These are phyloP conservation scores for Fusarium pseudograminearum DNA, from an alignment of 2,329 filamentous ascomycete genomes.

Conservation along the genomic window DNA sequence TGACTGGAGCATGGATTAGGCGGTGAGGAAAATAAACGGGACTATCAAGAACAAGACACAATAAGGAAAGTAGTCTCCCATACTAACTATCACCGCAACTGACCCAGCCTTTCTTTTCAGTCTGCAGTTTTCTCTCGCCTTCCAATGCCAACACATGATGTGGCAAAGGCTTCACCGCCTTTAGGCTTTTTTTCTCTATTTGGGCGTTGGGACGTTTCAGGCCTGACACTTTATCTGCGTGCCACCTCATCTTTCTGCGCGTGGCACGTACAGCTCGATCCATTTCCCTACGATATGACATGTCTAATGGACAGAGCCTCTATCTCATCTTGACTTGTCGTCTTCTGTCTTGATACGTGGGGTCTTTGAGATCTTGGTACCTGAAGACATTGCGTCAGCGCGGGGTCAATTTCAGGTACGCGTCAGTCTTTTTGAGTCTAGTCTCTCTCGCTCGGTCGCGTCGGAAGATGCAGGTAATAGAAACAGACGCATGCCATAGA, in stretches of 20 bases:
- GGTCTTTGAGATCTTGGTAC: slow-evolving; percentile 1
- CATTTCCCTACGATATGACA: background rate
- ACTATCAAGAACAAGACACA: background rate
- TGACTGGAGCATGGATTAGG: slow-evolving; percentile 19
- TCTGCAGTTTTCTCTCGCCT: slow-evolving; percentile 20
- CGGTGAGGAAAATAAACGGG: slow-evolving; percentile 36
- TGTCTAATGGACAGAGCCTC: no score
- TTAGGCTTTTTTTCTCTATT: slow-evolving; percentile 18
- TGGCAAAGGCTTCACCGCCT: slow-evolving; percentile 31
- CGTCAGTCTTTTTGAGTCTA: background rate
- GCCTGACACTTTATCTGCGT: slow-evolving; percentile 9
- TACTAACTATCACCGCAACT: rapidly evolving
- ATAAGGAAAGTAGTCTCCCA: rapidly evolving
- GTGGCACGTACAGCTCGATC: slow-evolving; percentile 7
- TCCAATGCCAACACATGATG: slow-evolving; percentile 32
- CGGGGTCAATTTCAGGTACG: slow-evolving; percentile 6
- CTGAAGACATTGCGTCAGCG: slow-evolving; percentile 12
- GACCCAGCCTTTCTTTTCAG: background rate
- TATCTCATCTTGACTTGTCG: no score
- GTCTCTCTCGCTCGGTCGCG: background rate
- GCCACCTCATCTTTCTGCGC: slow-evolving; percentile 23
- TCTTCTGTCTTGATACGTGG: background rate
- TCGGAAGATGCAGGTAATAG: background rate
- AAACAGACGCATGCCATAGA: background rate
- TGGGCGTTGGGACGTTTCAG: background rate